Base-by-base conservation (phyloP, 2,329 filamentous ascomycete species). In the Fusarium verrucosum region DNA sequence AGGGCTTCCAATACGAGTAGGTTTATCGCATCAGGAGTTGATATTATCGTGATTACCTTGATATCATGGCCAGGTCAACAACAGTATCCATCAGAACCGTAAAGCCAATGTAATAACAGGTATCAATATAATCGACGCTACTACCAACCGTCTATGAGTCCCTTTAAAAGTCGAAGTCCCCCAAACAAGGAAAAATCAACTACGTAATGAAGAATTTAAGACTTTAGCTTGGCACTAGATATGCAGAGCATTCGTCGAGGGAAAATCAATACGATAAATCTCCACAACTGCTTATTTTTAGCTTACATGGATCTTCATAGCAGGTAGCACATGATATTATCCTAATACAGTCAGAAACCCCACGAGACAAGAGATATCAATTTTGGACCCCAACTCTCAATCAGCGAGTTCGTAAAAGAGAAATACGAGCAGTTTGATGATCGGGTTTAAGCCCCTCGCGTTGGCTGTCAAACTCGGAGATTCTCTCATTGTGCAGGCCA, bases 401-500 rank as follows among this genome's bases (percentile, higher is more conserved):
- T 19, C 17, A 19, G 11, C 11, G 7, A 19, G 25, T 25, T 28
- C 25, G n/a, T 28, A 30, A 30, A 9, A 17, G 16, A 1, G 10
- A 28, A 5, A 35, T 19, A 23, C n/a, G 10, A 46, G 32, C 23
- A 50, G 11, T n/a, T 47, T 5, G 9, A 32, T 30, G 11, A 32
- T 10, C 22, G 51, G 19, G 6, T 36, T 35, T 36, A 16, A 52
- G 1, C 30, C 37, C n/a, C 4, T 3, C 17, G 17, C 20, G 51
- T 13, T 19, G 30, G 14, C 13, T 41, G 17, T 33, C 43, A 28
- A 23, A 51, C 28, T 19, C 22, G 26, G 40, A 40, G 20, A 45
- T 41, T 40, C 49, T 50, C 40, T 41, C 26, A n/a, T 37, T 10
- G 14, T 52, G 54, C 38, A 59, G 54, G 53, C 53, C 30, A 54